Evolutionary conservation across 108 stramenopile species (phyloP).

Genomic region (Fistulifera pelliculosa): DNA sequence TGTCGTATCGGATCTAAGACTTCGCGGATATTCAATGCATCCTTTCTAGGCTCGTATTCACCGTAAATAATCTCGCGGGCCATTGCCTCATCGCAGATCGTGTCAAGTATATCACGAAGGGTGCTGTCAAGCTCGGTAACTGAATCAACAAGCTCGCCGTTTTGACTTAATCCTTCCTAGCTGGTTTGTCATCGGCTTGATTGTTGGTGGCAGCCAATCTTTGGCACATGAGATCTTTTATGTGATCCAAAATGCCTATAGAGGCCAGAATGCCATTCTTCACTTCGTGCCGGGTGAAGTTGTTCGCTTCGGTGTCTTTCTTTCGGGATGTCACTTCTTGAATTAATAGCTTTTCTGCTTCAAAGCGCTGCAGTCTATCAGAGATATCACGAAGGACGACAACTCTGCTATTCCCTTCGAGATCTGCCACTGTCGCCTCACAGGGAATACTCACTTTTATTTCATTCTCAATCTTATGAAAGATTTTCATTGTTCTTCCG

Average conservation of each 20-base stretch:
- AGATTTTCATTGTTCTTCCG: not conserved
- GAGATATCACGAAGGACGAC: constrained; percentile 54
- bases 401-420: constrained; percentile 25
- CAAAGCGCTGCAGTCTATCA: constrained; percentile 49
- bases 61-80: constrained; percentile 58
- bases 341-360: constrained; percentile 17
- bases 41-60: constrained; percentile 33
- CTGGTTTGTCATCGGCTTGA: too few species aligned
- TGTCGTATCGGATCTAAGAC: constrained; percentile 11
- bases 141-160: not conserved
- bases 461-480: not conserved
- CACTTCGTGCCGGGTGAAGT: constrained; percentile 63
- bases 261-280: constrained; percentile 65
- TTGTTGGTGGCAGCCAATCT: not conserved
- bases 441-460: not conserved
- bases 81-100: constrained; percentile 58
- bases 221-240: constrained; percentile 10
- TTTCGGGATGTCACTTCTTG: too few species aligned
- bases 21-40: constrained; percentile 24
- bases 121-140: constrained; percentile 34
- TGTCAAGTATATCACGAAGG: constrained; percentile 51
- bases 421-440: constrained; percentile 6
- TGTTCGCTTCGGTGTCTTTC: constrained; percentile 4
- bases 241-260: constrained; percentile 45
- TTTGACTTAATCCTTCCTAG: too few species aligned